Base-by-base conservation (phyloP, 176 grass and related monocot genomes). In the Zea luxurians region DNA sequence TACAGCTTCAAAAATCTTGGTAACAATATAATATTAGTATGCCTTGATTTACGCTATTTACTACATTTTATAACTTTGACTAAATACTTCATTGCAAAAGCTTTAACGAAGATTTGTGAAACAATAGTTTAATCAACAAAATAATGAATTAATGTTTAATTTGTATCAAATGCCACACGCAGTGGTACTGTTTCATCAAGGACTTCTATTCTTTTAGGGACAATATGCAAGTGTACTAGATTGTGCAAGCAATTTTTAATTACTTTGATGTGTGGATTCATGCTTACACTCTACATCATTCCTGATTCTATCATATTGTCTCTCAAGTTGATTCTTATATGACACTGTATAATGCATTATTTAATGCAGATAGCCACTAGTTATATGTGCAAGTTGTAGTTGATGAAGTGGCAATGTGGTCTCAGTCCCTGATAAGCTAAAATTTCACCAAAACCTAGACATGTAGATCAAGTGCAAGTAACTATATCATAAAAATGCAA, bases 351-450 rank as follows among this genome's bases (percentile, higher is more conserved):
- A 46, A 38, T 64, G 12, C 66, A 63, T 38, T 21, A 47, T 2
- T 80, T 86, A 71, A 68, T 76, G 45, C 54, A 63, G 15, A 46
- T 48, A 50, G 65, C 20, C 17, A 16, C 55, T 37, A 5, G 41
- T 69, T 48, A 81, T 36, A 8, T 34, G 21, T 15, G 18, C 40
- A 64, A 54, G 58, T 71, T 65, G n/a, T 55, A 55, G 72, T 27
- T 9, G 17, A 61, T 61, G 69, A 86, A 64, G 37, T 40, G n/a
- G 47, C 46, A 82, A 17, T 54, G 21, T 38, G 35, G 70, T 86
- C 70, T 42, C 4, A 42, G 53, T 61, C 13, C 37, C 11, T 0
- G 16, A 44, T 8, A 55, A 52, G 41, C 4, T 76, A 45, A 4
- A 79, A 45, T 48, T 48, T 64, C 42, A 75, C 41, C 41, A 42